phyloP scores from a whole-genome alignment of 345 rosid genomes.

The Bruguiera sexangula region DNA sequence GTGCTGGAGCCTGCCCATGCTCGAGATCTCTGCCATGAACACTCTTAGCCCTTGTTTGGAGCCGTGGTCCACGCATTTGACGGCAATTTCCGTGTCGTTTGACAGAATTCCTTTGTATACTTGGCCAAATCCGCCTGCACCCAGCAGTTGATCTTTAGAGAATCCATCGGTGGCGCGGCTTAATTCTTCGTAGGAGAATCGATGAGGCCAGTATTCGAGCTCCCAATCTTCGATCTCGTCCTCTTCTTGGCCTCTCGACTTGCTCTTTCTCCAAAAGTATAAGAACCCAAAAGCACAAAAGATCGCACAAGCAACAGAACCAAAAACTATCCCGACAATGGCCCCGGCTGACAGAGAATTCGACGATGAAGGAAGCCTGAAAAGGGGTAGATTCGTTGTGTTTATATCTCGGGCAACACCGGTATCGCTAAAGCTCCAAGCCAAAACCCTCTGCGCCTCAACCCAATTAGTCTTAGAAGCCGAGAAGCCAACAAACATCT shows the following conservation, averaged over 20 bases:
- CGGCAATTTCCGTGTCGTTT: slow-evolving; percentile 59
- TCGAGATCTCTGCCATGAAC: slow-evolving; percentile 94
- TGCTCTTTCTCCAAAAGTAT: slow-evolving; percentile 46
- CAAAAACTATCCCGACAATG: slow-evolving; percentile 62
- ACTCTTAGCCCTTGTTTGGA: slow-evolving; percentile 87
- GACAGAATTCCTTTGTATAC: slow-evolving; percentile 60
- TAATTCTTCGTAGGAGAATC: slow-evolving; percentile 77
- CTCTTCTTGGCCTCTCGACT: slow-evolving; percentile 41
- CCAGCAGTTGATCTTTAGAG: slow-evolving; percentile 62
- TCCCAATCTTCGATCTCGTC: slow-evolving; percentile 83
- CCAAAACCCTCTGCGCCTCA: slow-evolving; percentile 65
- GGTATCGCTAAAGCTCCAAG: slow-evolving; percentile 83
- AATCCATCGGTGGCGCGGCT: slow-evolving; percentile 51
- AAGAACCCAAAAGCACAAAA: slow-evolving; percentile 33
- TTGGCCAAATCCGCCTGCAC: slow-evolving; percentile 79
- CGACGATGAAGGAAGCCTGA: slow-evolving; percentile 37
- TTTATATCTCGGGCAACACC: slow-evolving; percentile 61
- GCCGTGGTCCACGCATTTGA: slow-evolving; percentile 79
- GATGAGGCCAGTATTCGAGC: slow-evolving; percentile 86
- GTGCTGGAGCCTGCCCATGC: slow-evolving; percentile 84
- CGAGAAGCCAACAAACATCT: slow-evolving; percentile 80
- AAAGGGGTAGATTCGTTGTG: slow-evolving; percentile 57
- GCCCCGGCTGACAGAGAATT: slow-evolving; percentile 54
- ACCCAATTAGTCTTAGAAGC: slow-evolving; percentile 68
- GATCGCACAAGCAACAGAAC: slow-evolving; percentile 39